phyloP scores from a whole-genome alignment of 2,329 filamentous ascomycete species.

The Xylariaceae sp. region DNA sequence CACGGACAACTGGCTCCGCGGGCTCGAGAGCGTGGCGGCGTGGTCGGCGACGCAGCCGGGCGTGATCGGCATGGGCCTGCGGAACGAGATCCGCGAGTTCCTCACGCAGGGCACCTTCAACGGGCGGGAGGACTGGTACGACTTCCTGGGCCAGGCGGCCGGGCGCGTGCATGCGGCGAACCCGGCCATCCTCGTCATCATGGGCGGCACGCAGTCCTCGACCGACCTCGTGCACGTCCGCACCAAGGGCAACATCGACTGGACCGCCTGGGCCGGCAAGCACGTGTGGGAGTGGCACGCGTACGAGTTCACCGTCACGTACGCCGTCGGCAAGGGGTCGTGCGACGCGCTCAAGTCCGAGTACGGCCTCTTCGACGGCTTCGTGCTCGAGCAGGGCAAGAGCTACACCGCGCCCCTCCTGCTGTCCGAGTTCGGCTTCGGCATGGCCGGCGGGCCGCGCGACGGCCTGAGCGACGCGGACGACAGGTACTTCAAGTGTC shows the following conservation, averaged over 20 bases:
- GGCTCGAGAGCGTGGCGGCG: slow-evolving; percentile 45
- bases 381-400: slow-evolving; percentile 44
- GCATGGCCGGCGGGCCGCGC: slow-evolving; percentile 37
- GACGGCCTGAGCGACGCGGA: slow-evolving; percentile 41
- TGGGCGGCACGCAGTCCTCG: slow-evolving; percentile 48
- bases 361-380: slow-evolving; percentile 46
- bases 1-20: slow-evolving; percentile 47
- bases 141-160: slow-evolving; percentile 43
- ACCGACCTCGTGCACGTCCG: slow-evolving; percentile 46
- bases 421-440: slow-evolving; percentile 55
- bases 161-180: slow-evolving; percentile 45
- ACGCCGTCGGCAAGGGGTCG: slow-evolving; percentile 35
- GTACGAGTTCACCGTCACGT: slow-evolving; percentile 50
- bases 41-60: slow-evolving; percentile 45
- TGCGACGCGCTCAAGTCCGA: slow-evolving; percentile 39
- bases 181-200: slow-evolving; percentile 46
- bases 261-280: slow-evolving; percentile 42
- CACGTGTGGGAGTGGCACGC: slow-evolving; percentile 57
- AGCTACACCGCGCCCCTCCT: slow-evolving; percentile 49
- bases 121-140: slow-evolving; percentile 45
- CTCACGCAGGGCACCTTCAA: slow-evolving; percentile 41
- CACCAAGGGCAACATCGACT: slow-evolving; percentile 37
- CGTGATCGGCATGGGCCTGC: slow-evolving; percentile 50
- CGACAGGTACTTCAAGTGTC: slow-evolving; percentile 44
- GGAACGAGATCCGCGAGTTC: slow-evolving; percentile 51